Conservation (phyloP, 1,284 basidiomycete genomes). For the Trichosporon sp. region DNA sequence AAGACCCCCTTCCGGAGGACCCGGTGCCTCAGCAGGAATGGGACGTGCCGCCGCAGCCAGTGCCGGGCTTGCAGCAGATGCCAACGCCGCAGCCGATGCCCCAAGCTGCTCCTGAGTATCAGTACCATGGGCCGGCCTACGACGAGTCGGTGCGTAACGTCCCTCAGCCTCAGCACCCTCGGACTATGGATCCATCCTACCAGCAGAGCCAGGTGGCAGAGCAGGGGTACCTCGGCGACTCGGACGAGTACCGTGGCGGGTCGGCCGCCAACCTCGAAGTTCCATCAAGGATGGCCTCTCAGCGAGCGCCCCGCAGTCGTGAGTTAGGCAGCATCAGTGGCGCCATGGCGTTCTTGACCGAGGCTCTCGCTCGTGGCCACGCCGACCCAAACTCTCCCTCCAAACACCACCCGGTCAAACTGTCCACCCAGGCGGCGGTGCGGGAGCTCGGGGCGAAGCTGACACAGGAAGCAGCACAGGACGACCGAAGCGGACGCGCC, state of each 20-base stretch:
- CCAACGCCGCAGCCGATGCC: background rate
- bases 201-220: background rate
- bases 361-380: background rate
- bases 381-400: background rate
- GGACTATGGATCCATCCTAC: background rate
- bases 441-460: background rate
- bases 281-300: background rate
- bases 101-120: background rate
- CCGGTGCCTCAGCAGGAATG: background rate
- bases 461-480: background rate
- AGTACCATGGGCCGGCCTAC: background rate
- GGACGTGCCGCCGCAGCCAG: background rate
- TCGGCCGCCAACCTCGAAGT: background rate
- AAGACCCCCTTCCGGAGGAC: background rate
- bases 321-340: background rate
- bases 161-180: background rate
- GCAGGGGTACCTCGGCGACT: background rate
- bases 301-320: background rate
- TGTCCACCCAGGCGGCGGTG: background rate
- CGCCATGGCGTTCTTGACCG: background rate
- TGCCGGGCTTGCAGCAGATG: background rate
- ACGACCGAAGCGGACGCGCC: background rate
- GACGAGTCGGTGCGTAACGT: background rate
- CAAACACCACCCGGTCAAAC: background rate
- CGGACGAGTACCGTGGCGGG: background rate